Percentiles rank a stretch among this genome's conserved stretches.
These are phyloP conservation scores for Amanita inopinata DNA, from an alignment of 768 basidiomycete species.

Conservation along the genomic window DNA sequence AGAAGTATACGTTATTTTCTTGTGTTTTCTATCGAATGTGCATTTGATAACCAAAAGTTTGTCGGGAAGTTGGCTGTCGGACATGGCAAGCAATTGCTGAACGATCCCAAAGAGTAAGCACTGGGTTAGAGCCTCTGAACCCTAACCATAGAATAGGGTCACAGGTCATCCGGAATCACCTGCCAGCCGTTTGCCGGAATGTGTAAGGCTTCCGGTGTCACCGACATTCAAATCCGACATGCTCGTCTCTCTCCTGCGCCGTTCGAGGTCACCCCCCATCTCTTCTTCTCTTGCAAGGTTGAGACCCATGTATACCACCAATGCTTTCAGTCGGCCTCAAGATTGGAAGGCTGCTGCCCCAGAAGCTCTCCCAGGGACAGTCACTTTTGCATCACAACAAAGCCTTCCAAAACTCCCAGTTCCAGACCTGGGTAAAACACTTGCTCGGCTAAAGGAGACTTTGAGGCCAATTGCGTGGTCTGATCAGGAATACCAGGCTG, in stretches of 20 bases:
- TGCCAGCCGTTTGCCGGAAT: no score
- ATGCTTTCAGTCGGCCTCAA: conserved; percentile 26
- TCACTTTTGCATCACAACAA: conserved; percentile 58
- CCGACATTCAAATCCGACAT: background rate
- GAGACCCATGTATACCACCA: conserved; percentile 17
- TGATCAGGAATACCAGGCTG: conserved; percentile 43
- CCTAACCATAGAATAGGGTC: conserved; percentile 7
- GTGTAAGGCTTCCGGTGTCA: no score
- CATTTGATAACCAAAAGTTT: conserved; percentile 79
- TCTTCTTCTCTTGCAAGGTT: background rate
- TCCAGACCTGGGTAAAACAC: conserved; percentile 53
- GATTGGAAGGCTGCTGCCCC: conserved; percentile 74
- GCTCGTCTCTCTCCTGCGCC: background rate
- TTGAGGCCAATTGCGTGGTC: conserved; percentile 67
- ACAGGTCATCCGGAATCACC: no score
- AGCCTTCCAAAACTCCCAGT: conserved; percentile 69
- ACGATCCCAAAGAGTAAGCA: background rate
- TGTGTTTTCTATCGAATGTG: conserved; percentile 61
- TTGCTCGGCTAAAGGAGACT: conserved; percentile 58
- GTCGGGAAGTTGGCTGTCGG: conserved; percentile 43
- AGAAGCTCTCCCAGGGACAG: conserved; percentile 34
- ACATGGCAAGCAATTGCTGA: no score
- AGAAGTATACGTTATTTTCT: conserved; percentile 71
- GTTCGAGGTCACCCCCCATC: background rate
- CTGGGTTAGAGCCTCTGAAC: background rate